Evolutionary conservation across 345 rosid species (phyloP).

Genomic region (Populus davidiana): DNA sequence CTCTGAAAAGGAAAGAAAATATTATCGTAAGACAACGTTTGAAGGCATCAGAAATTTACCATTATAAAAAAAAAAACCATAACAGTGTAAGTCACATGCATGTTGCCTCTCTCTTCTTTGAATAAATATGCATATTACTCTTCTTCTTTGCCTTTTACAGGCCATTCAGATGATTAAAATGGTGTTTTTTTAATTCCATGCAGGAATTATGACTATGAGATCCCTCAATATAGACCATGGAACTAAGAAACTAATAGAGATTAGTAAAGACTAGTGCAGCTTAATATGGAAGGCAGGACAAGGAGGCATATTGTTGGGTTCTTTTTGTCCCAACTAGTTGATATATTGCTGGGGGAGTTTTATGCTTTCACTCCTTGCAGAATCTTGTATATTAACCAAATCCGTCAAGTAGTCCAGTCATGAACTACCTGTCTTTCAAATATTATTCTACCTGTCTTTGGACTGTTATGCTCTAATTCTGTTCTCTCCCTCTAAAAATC

Average conservation of each 20-base stretch:
- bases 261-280: not conserved
- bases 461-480: no score
- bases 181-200: constrained; percentile 3
- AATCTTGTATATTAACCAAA: constrained; percentile 6
- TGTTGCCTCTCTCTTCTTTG: not conserved
- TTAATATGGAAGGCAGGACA: not conserved
- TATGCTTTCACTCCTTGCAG: not conserved
- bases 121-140: not conserved
- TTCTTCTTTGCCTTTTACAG: not conserved
- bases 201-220: constrained; percentile 20
- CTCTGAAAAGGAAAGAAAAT: not conserved
- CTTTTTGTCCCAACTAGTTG: constrained; percentile 25
- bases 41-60: not conserved
- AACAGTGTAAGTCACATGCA: not conserved
- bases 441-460: not conserved
- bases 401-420: not conserved
- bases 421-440: no score
- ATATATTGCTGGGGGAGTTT: not conserved
- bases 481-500: not conserved
- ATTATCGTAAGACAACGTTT: not conserved
- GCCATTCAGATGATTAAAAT: not conserved
- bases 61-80: not conserved
- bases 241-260: constrained; percentile 18
- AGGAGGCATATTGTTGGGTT: constrained; percentile 15
- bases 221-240: not conserved